Evolutionary conservation across 1,284 basidiomycete species (phyloP).

Genomic region (Pseudozyma thailandica): DNA sequence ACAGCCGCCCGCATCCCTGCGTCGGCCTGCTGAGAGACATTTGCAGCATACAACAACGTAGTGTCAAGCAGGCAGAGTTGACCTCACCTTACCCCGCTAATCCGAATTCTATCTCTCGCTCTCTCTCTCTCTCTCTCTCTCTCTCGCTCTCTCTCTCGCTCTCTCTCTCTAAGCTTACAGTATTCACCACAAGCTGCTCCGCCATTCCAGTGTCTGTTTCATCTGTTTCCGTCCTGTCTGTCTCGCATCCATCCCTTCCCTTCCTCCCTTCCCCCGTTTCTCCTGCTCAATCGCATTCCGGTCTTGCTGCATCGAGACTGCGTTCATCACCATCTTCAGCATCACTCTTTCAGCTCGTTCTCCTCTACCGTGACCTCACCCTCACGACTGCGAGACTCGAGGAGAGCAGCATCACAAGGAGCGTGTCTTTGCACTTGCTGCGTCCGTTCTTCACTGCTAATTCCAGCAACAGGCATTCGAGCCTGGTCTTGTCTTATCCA

Average conservation of each 20-base stretch:
- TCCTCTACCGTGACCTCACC: neutral
- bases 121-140: too few species aligned
- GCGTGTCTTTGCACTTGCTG: neutral
- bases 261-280: neutral
- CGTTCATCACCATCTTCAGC: constrained; percentile 1
- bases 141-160: too few species aligned
- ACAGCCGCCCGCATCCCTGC: too few species aligned
- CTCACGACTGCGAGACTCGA: neutral
- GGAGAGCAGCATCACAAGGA: neutral
- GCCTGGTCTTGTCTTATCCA: neutral
- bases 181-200: constrained; percentile 5
- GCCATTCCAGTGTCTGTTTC: constrained; percentile 11
- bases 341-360: neutral
- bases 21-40: too few species aligned
- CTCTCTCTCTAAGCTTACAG: too few species aligned
- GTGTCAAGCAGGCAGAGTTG: neutral
- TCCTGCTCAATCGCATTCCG: constrained; percentile 22
- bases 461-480: neutral
- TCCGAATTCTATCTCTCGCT: too few species aligned
- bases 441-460: neutral
- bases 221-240: neutral
- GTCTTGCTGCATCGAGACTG: constrained; percentile 27
- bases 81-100: neutral
- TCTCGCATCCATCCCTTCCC: neutral
- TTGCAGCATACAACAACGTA: neutral